phyloP scores from a whole-genome alignment of 2,329 filamentous ascomycete species.

The Sarocladiaceae sp. region DNA sequence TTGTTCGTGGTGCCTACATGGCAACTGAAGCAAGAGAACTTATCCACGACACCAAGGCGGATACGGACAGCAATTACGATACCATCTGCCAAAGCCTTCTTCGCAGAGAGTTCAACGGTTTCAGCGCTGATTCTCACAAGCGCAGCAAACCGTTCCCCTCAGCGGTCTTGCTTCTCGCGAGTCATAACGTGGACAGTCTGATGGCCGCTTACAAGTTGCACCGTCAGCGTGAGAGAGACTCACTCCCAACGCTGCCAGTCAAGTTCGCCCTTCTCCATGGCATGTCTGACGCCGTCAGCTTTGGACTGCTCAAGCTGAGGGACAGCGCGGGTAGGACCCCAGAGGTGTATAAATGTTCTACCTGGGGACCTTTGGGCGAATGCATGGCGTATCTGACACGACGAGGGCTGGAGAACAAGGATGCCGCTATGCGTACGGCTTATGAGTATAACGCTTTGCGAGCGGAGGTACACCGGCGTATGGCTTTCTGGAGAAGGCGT shows the following conservation, averaged over 20 bases:
- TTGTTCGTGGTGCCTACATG: constrained; percentile 52
- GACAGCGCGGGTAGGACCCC: constrained; percentile 17
- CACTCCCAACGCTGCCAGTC: constrained; percentile 28
- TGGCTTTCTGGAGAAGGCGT: no score
- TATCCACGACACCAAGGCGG: constrained; percentile 47
- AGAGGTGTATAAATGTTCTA: constrained; percentile 33
- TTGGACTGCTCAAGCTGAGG: constrained; percentile 36
- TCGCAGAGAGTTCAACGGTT: constrained; percentile 30
- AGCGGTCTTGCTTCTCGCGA: constrained; percentile 44
- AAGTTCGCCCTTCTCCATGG: constrained; percentile 49
- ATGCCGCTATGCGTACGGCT: constrained; percentile 26
- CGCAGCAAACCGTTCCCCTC: constrained; percentile 36
- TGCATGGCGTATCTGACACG: constrained; percentile 31
- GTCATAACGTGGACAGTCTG: constrained; percentile 40
- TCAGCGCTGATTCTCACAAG: constrained; percentile 33
- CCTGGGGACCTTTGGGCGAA: constrained; percentile 31
- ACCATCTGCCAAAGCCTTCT: constrained; percentile 39
- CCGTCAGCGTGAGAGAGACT: constrained; percentile 28
- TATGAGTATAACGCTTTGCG: constrained; percentile 20
- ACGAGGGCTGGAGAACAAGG: constrained; percentile 31
- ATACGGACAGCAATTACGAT: constrained; percentile 47
- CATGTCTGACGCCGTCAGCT: constrained; percentile 52
- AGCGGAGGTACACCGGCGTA: no score
- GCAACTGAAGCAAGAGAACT: constrained; percentile 39
- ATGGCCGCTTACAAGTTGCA: constrained; percentile 38